Base-by-base conservation (phyloP, 2,329 filamentous ascomycete genomes). In the Xylariales sp. region DNA sequence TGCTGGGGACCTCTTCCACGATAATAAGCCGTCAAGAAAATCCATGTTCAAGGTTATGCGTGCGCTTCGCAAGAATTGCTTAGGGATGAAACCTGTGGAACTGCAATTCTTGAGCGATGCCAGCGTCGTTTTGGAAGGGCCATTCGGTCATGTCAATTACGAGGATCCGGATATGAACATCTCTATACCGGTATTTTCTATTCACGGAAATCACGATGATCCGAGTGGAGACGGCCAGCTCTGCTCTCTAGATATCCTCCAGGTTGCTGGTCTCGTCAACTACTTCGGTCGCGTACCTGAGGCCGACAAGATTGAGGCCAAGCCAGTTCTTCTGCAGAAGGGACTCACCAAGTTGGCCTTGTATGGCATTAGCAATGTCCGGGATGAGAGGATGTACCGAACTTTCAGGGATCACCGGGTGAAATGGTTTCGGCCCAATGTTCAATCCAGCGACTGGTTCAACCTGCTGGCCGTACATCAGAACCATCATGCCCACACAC, bases 1-100 rank as follows among this genome's bases (percentile, higher is more conserved):
- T 5, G 91, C 85, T 3, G 93, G 93, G 32, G 93, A 98, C 58
- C 76, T 98, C 1, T 98, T 98, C 57, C 94, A 98, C 59, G 91
- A 98, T 51, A 98, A 98, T 62, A 95, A 95, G 54, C 94, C 93
- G 4, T 96, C 89, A 6, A 80, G 93, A 42, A 95, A 96, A 57
- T 83, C 90, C 19, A 87, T 98, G 77, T 97, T 93, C 59, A 88
- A 98, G 58, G 93, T 98, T 44, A 97, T 97, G 88, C 83, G 88
- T 21, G 93, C 88, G 3, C 72, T 98, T 20, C 83, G 93, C 37
- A 85, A 89, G 72, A 95, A 96, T 57, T 97, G 93, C 56, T 78
- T 94, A 5, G 93, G 94, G 24, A 88, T 95, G 66, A 96, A 94
- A 56, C 93, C 93, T 0, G 97, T 91, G 58, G 88, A 95, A 60